phyloP scores from a whole-genome alignment of 176 grass and related monocot species.

The Coix lacrymajobi region DNA sequence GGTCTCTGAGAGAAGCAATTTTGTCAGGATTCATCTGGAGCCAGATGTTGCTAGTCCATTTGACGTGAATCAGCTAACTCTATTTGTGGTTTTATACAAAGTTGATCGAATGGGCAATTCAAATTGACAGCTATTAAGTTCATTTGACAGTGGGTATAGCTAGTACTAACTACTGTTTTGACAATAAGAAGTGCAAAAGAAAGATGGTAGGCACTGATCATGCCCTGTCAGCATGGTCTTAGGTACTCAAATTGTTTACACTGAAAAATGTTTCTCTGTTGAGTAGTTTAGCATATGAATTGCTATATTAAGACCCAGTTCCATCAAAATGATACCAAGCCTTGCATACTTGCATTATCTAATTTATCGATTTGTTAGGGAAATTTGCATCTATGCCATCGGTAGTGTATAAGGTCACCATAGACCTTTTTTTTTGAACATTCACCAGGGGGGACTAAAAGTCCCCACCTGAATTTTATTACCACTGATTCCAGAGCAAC shows the following conservation, averaged over 20 bases:
- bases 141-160: not conserved
- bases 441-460: too few relatives aligned
- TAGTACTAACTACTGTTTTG: not conserved
- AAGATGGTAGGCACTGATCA: not conserved
- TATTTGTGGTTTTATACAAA: not conserved
- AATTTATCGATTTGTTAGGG: not conserved
- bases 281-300: not conserved
- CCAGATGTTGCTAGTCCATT: not conserved
- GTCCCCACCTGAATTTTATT: too few relatives aligned
- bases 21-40: not conserved
- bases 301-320: not conserved
- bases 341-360: not conserved
- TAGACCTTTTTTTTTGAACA: too few relatives aligned
- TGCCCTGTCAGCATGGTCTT: not conserved
- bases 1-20: not conserved
- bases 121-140: not conserved
- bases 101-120: not conserved
- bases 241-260: not conserved
- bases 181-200: not conserved
- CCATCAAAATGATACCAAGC: not conserved
- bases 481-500: too few relatives aligned
- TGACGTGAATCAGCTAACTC: not conserved
- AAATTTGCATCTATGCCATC: not conserved
- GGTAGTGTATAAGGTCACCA: not conserved
- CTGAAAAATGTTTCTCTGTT: not conserved